A percentile compares a stretch with the other conserved stretches of the same genome.
phyloP scores from a whole-genome alignment of 306 rosid genomes.

The Ormosia emarginata region DNA sequence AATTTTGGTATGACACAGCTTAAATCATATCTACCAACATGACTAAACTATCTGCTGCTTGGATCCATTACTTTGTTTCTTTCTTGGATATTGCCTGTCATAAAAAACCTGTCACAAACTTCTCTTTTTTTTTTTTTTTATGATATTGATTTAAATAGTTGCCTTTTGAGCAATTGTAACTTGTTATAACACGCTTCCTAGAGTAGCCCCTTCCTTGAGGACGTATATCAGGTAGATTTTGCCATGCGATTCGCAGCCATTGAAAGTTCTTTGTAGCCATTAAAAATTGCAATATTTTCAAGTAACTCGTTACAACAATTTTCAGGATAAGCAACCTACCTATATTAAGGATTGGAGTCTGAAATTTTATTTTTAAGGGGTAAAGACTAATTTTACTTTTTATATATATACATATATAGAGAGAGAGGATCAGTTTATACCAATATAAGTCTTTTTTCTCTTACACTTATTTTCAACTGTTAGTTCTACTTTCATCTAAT shows the following conservation, averaged over 20 bases:
- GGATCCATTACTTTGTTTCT: not conserved
- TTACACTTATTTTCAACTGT: too few species aligned
- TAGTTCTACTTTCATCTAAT: too few species aligned
- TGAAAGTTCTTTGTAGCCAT: not conserved
- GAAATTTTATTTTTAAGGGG: not conserved
- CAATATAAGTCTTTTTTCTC: too few species aligned
- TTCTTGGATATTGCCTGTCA: not conserved
- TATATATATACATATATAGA: too few species aligned
- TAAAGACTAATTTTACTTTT: not conserved
- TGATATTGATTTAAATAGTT: not conserved
- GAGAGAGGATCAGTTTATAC: too few species aligned
- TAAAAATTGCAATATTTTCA: not conserved
- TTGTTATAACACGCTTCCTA: not conserved
- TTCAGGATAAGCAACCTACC: not conserved
- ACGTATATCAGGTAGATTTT: not conserved
- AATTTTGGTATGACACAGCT: not conserved
- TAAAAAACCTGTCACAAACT: not conserved
- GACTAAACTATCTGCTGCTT: not conserved
- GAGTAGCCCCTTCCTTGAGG: not conserved
- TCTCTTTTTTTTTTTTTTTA: not conserved
- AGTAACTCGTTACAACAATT: not conserved
- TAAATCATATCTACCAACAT: not conserved
- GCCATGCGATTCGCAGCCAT: not conserved
- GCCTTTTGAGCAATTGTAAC: not conserved
- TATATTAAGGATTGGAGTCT: not conserved